Evolutionary conservation across 257 asterid species (phyloP).

Genomic region (Lithospermum erythrorhizon): DNA sequence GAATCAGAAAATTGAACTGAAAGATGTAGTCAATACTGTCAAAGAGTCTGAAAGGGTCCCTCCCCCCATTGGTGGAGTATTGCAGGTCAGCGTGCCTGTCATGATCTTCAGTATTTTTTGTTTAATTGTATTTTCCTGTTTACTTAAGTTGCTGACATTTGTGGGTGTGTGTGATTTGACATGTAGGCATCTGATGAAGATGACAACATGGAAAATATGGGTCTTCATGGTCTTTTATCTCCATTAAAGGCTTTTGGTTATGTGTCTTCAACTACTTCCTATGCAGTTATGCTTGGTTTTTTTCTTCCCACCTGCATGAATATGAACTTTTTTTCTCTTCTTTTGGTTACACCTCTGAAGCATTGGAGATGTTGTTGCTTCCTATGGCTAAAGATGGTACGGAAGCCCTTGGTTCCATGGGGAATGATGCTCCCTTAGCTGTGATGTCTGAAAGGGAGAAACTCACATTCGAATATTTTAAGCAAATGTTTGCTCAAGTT

Average conservation of each 20-base stretch:
- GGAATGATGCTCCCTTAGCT: conserved; percentile 96
- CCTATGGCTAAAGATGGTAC: conserved; percentile 97
- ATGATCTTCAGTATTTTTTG: background rate
- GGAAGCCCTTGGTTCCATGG: conserved; percentile 99
- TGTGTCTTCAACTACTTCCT: conserved; percentile 17
- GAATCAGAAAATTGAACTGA: conserved; percentile 71
- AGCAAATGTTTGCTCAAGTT: conserved; percentile 99
- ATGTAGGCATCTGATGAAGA: conserved; percentile 64
- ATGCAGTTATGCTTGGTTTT: conserved; percentile 1
- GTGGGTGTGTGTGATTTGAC: background rate
- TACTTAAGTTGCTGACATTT: conserved; percentile 9
- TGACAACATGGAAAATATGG: conserved; percentile 79
- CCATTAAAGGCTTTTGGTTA: conserved; percentile 96
- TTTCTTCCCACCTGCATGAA: conserved; percentile 2
- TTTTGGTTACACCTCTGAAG: conserved; percentile 77
- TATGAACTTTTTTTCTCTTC: conserved; percentile 6
- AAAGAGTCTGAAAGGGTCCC: conserved; percentile 52
- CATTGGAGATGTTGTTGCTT: conserved; percentile 86
- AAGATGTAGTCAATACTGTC: conserved; percentile 82
- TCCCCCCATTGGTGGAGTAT: conserved; percentile 69
- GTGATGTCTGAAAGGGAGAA: conserved; percentile 97
- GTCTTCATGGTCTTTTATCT: conserved; percentile 75
- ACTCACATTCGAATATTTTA: conserved; percentile 84
- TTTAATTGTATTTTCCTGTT: background rate
- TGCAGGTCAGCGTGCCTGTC: conserved; percentile 45